Evolutionary conservation across 2,329 filamentous ascomycete species (phyloP).

Genomic region (Ascochyta pisi): DNA sequence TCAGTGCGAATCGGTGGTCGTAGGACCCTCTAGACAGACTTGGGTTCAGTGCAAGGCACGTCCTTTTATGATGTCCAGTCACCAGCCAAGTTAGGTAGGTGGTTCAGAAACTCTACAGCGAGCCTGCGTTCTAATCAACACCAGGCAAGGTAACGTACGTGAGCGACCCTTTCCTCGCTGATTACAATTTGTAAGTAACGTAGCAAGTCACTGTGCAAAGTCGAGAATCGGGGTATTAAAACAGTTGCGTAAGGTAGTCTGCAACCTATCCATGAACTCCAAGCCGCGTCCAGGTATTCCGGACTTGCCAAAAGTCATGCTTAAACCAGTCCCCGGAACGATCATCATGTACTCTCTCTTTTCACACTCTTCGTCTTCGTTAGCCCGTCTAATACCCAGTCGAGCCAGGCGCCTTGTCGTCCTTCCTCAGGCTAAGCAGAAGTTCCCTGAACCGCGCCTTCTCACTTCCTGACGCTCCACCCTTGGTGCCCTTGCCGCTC

Average conservation of each 20-base stretch:
- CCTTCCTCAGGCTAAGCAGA: constrained; percentile 85
- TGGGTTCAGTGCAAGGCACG: too few relatives aligned
- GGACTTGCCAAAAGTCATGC: constrained; percentile 23
- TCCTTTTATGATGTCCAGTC: too few relatives aligned
- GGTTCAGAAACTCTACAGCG: too few relatives aligned
- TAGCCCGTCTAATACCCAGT: constrained; percentile 49
- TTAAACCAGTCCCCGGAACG: constrained; percentile 15
- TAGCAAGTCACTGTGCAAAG: background rate
- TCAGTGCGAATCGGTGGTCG: too few relatives aligned
- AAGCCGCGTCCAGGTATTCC: constrained; percentile 20
- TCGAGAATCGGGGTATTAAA: constrained; percentile 23
- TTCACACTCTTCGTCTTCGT: background rate
- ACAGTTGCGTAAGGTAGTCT: constrained; percentile 30
- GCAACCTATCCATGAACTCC: constrained; percentile 35
- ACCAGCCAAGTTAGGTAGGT: too few relatives aligned
- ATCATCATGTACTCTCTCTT: constrained; percentile 15
- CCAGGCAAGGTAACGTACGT: too few relatives aligned
- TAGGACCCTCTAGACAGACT: too few relatives aligned
- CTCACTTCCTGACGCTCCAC: constrained; percentile 86
- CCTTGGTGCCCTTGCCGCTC: constrained; percentile 88
- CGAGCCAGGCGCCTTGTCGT: constrained; percentile 79
- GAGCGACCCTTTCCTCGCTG: too few relatives aligned
- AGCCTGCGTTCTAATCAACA: too few relatives aligned
- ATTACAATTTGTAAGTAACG: background rate
- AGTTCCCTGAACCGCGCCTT: constrained; percentile 97